Base-by-base conservation (phyloP, 2,329 filamentous ascomycete species). In the Xylaria polymorpha region DNA sequence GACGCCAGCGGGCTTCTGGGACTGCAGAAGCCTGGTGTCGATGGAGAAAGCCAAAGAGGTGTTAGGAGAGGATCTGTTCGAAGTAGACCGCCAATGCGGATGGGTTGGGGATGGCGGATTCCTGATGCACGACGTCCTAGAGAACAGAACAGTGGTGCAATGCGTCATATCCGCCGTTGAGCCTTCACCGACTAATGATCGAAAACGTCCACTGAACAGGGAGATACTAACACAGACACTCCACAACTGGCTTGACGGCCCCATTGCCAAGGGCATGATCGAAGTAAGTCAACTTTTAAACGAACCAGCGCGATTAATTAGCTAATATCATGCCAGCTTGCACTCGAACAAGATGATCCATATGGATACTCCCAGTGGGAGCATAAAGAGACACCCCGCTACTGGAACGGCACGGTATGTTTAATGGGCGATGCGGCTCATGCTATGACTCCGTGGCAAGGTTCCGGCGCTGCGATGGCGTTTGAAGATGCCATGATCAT, bases 1-100 rank as follows among this genome's bases (percentile, higher is more conserved):
- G 69, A 32, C 71, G 18, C 62, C 67, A 14, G 56, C 57, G 39
- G 69, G 71, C 4, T 71, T 66, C 29, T 71, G 65, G 69, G 69
- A 73, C 39, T 57, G 53, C 53, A 50, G 39, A 44, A 44, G 9
- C 18, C 4, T 55, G 25, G 50, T 64, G 43, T 43, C 62, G 18
- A 43, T 9, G 51, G 53, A 64, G n/a, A 55, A 59, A 10, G 44
- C 59, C 53, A 25, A 53, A 18, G 62, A 25, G 12, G 50, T 18
- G 20, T 25, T 62, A 37, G 44, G 37, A 29, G 62, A 64, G 25
- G 43, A 64, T n/a, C 43, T 58, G 48, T 37, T 51, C 50, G 12
- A 62, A 12, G 32, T 29, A 3, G n/a, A n/a, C n/a, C n/a, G n/a
- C n/a, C n/a, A n/a, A n/a, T n/a, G n/a, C n/a, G n/a, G n/a, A n/a